Conservation (phyloP, 2,329 filamentous ascomycete species). For the Mollisiaceae sp. region DNA sequence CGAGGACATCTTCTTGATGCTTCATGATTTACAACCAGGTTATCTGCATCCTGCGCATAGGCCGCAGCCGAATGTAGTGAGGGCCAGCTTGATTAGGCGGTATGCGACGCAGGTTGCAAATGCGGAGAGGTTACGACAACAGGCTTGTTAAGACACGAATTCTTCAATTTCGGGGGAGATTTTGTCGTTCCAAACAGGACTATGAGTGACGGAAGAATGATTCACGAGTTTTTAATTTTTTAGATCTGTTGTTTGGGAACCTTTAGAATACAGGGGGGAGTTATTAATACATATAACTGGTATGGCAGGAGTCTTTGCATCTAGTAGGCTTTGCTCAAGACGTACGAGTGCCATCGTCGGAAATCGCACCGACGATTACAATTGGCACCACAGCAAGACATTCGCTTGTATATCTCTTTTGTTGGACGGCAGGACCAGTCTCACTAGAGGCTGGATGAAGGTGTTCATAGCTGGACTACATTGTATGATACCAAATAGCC, state of each 20-base stretch:
- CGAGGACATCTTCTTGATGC: slow-evolving; percentile 19
- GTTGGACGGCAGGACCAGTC: not conserved
- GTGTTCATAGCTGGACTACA: not conserved
- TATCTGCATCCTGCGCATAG: slow-evolving; percentile 9
- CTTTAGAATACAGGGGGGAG: not conserved
- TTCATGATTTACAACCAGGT: slow-evolving; percentile 18
- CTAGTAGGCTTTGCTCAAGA: not conserved
- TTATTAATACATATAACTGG: not conserved
- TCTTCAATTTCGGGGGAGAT: not conserved
- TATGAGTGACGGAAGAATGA: not conserved
- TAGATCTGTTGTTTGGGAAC: not conserved
- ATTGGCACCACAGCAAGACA: not conserved
- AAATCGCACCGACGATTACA: too few relatives aligned
- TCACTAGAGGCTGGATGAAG: not conserved
- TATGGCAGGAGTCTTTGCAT: slow-evolving; percentile 1
- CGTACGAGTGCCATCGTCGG: too few relatives aligned
- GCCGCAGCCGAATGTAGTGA: not conserved
- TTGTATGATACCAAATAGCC: not conserved
- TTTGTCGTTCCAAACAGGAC: not conserved
- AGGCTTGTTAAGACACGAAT: not conserved
- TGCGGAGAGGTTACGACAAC: too few relatives aligned
- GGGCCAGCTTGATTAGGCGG: not conserved
- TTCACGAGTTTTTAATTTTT: not conserved
- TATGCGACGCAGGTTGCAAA: slow-evolving; percentile 1
- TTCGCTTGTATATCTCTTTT: slow-evolving; percentile 1